These are phyloP conservation scores for Cyberlindnera suaveolens DNA, from an alignment of 805 yeast genomes.

Conservation along the genomic window DNA sequence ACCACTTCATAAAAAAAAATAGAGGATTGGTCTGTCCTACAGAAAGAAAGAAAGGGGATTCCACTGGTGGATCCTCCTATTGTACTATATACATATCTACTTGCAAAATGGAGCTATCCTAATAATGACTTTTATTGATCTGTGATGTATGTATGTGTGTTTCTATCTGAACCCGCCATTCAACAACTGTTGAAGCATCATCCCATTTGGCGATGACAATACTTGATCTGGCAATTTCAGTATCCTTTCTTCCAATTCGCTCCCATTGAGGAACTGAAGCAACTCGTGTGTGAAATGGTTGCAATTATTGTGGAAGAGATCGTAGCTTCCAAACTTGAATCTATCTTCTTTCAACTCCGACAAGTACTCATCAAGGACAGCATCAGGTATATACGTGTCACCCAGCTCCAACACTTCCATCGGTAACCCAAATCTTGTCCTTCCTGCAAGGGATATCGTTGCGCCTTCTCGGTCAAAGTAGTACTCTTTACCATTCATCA, in stretches of 20 bases:
- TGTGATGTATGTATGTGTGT: neutral
- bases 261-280: constrained; percentile 51
- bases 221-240: constrained; percentile 47
- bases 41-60: neutral
- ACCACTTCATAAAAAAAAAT: neutral
- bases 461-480: constrained; percentile 57
- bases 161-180: constrained; percentile 9
- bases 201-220: constrained; percentile 45
- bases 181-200: constrained; percentile 34
- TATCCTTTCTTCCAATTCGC: constrained; percentile 47
- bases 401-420: constrained; percentile 48
- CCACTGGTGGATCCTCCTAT: neutral
- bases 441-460: constrained; percentile 38
- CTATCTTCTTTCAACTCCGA: constrained; percentile 40
- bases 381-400: constrained; percentile 42
- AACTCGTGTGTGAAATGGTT: constrained; percentile 59
- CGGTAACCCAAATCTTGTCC: constrained; percentile 55
- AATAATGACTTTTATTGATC: too few relatives aligned
- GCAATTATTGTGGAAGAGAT: constrained; percentile 58
- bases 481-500: constrained; percentile 46
- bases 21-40: neutral
- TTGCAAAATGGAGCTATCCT: neutral
- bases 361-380: constrained; percentile 47
- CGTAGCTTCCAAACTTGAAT: constrained; percentile 37
- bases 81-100: neutral